Evolutionary conservation across 306 rosid genomes (phyloP), one percentile per base, ranked within the genome.

Genomic region (Cyamopsis tetragonoloba): DNA sequence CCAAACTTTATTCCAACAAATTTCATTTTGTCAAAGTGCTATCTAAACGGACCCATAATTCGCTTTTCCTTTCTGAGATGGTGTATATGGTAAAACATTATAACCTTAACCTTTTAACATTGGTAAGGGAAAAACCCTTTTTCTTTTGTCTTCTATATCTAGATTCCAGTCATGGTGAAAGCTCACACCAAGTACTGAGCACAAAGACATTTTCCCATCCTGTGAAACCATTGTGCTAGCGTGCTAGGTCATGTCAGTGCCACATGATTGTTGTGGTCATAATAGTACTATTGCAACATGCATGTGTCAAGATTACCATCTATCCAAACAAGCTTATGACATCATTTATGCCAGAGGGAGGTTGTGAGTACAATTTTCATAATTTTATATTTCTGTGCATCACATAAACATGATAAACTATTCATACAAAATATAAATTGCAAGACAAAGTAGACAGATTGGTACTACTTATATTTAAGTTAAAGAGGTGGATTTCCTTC

Each of bases 181-280:
- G 27, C 68, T 62, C 46, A 44, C 23, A 62, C 62, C 53, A 70
- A 62, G 72, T 77, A 63, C 77, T 32, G 6, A 13, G 81, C 70
- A 77, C 72, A 22, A 62, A 18, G 68, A 68, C 72, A 35, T 62
- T 73, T 77, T 42, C 60, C 68, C 34, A 6, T 61, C 61, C 55
- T 44, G 61, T 70, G 81, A 34, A 70, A 26, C 73, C 74, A 74
- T 77, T 62, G 76, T 70, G 77, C 39, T 70, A 44, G 68, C 81
- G 61, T 69, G 72, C 73, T 42, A 19, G 62, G 68, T 63, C 77
- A 54, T 70, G 77, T 77, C 77, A 63, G 54, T 53, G 63, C 31
- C 62, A 62, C 49, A 42, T 77, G 62, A 54, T 55, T 70, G 46
- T 55, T 43, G 68, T 44, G 68, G 67, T 55, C 68, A 31, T 48